Percentiles rank a stretch among this genome's conserved stretches.
Evolutionary conservation across 2,329 filamentous ascomycete species (phyloP).

Genomic region (Talaromyces islandicus): DNA sequence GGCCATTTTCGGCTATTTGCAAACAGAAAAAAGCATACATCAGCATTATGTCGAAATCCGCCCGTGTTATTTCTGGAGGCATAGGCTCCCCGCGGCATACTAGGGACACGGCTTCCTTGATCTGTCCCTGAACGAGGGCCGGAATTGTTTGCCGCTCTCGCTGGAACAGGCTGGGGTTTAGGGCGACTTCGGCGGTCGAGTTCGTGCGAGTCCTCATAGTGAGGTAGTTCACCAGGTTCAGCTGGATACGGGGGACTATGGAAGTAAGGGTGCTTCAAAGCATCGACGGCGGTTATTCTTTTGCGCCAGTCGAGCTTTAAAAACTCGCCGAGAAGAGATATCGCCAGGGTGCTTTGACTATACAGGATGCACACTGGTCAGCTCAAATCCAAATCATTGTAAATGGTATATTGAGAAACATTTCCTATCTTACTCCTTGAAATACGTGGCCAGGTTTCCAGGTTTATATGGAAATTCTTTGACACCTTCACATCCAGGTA

Average conservation of each 20-base stretch:
- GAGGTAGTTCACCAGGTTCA: slow-evolving; percentile 77
- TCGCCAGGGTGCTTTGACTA: slow-evolving; percentile 62
- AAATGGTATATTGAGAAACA: neutral
- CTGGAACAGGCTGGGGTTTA: slow-evolving; percentile 70
- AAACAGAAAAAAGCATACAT: slow-evolving; percentile 9
- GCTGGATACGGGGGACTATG: slow-evolving; percentile 70
- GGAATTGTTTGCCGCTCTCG: slow-evolving; percentile 49
- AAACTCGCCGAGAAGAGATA: slow-evolving; percentile 75
- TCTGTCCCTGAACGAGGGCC: slow-evolving; percentile 24
- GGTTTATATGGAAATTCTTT: slow-evolving; percentile 54
- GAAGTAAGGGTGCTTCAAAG: slow-evolving; percentile 89
- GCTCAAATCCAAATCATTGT: neutral
- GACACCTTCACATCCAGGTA: slow-evolving; percentile 76
- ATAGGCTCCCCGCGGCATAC: slow-evolving; percentile 24
- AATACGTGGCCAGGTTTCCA: slow-evolving; percentile 66
- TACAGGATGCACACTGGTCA: neutral
- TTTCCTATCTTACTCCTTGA: slow-evolving; percentile 56
- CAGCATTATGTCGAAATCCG: slow-evolving; percentile 20
- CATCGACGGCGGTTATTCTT: slow-evolving; percentile 89
- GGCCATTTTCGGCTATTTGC: neutral
- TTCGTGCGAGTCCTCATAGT: slow-evolving; percentile 92
- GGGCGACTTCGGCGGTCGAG: slow-evolving; percentile 87
- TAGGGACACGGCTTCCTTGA: slow-evolving; percentile 30
- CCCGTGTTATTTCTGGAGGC: slow-evolving; percentile 20
- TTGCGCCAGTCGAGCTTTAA: slow-evolving; percentile 83